Conservation (phyloP, 106 monocot species). For the Narthecium ossifragum region DNA sequence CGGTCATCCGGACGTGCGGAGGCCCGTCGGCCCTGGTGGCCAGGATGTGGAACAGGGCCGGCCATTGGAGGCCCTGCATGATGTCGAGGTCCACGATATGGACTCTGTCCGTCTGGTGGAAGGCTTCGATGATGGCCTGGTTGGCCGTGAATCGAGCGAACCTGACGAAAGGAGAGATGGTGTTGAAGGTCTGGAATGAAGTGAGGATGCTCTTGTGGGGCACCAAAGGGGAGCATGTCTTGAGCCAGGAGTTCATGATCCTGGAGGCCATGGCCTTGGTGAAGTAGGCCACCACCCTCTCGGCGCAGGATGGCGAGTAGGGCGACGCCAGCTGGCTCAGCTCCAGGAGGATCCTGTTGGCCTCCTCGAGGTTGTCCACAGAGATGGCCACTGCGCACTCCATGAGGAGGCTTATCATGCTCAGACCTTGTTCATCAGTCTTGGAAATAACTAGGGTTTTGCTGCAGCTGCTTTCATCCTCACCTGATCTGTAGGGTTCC, state of each 20-base stretch:
- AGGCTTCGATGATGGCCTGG: slow-evolving; percentile 39
- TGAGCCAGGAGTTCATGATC: slow-evolving; percentile 24
- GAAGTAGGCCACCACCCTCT: slow-evolving; percentile 52
- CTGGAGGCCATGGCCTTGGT: slow-evolving; percentile 26
- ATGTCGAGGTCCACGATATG: slow-evolving; percentile 49
- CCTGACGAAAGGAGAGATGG: slow-evolving; percentile 30
- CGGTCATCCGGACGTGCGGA: slow-evolving; percentile 29
- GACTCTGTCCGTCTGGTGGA: slow-evolving; percentile 13
- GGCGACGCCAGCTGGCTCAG: slow-evolving; percentile 32
- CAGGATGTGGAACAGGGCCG: slow-evolving; percentile 38
- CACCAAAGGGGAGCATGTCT: slow-evolving; percentile 9
- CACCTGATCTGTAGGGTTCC: background rate
- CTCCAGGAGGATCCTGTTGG: slow-evolving; percentile 30
- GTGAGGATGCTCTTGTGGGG: slow-evolving; percentile 14
- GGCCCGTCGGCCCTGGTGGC: slow-evolving; percentile 30
- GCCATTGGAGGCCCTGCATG: slow-evolving; percentile 57
- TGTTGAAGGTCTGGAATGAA: slow-evolving; percentile 34
- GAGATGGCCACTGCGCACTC: slow-evolving; percentile 45
- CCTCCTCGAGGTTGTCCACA: slow-evolving; percentile 21
- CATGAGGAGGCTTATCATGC: slow-evolving; percentile 23
- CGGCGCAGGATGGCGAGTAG: slow-evolving; percentile 28
- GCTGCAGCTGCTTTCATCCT: background rate
- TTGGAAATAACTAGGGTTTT: background rate
- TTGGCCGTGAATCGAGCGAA: slow-evolving; percentile 45
- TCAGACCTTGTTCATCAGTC: slow-evolving; percentile 9